These are phyloP conservation scores for Trametes sp. DNA, from an alignment of 1,284 basidiomycete genomes.

Conservation along the genomic window DNA sequence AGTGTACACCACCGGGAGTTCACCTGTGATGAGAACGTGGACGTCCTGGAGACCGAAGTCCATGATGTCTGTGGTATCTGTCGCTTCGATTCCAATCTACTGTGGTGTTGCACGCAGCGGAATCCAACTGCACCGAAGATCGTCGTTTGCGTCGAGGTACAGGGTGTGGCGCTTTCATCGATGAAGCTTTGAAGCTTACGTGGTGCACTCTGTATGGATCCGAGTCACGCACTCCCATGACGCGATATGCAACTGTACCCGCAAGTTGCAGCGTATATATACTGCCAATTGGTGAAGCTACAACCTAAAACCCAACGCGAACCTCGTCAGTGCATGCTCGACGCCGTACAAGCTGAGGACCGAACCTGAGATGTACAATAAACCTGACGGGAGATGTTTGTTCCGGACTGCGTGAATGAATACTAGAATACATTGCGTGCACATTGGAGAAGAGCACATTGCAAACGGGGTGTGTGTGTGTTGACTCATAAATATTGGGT, in stretches of 20 bases:
- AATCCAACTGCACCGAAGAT: neutral
- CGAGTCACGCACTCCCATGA: neutral
- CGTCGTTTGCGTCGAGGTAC: neutral
- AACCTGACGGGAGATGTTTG: neutral
- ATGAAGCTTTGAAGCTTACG: slow-evolving; percentile 4
- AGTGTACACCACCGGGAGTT: neutral
- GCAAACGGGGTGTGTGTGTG: neutral
- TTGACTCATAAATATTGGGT: slow-evolving; percentile 4
- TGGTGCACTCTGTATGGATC: neutral
- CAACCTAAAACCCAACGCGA: slow-evolving; percentile 4
- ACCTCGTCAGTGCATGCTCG: neutral
- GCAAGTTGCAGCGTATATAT: neutral
- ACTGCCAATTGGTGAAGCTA: neutral
- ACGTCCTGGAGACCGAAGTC: slow-evolving; percentile 45
- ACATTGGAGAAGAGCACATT: neutral
- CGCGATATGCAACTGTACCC: neutral
- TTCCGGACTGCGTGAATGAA: neutral
- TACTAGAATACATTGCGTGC: slow-evolving; percentile 9
- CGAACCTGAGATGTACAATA: neutral
- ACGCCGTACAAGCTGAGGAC: neutral
- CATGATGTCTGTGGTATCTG: slow-evolving; percentile 29
- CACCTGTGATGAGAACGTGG: slow-evolving; percentile 48
- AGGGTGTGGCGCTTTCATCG: neutral
- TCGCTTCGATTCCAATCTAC: neutral
- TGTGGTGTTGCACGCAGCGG: too few relatives aligned